Evolutionary conservation across 805 yeast genomes (phyloP).

Genomic region (Blastobotrys muscicola): DNA sequence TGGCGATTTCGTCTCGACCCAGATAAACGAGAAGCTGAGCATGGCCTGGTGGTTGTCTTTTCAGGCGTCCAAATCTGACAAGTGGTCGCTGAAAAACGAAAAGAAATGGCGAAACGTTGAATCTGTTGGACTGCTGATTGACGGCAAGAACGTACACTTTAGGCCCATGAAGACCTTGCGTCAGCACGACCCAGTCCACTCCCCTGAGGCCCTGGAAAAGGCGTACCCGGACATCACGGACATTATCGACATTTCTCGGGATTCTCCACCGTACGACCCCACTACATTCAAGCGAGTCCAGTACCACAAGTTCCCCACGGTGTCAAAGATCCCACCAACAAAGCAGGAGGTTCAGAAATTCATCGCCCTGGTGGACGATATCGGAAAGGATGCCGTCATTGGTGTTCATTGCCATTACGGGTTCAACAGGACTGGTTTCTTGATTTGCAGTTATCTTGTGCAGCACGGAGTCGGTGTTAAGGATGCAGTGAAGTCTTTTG

Average conservation of each 20-base stretch:
- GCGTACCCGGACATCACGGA: slow-evolving; percentile 44
- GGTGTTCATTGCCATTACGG: slow-evolving; percentile 80
- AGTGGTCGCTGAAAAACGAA: slow-evolving; percentile 74
- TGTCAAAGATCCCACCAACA: slow-evolving; percentile 68
- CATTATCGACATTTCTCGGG: slow-evolving; percentile 56
- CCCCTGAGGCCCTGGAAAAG: slow-evolving; percentile 46
- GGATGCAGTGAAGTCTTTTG: slow-evolving; percentile 55
- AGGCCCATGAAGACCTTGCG: slow-evolving; percentile 69
- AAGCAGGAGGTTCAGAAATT: slow-evolving; percentile 48
- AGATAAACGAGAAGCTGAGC: slow-evolving; percentile 45
- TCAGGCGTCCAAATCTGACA: slow-evolving; percentile 43
- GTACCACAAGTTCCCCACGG: slow-evolving; percentile 68
- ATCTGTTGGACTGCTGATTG: slow-evolving; percentile 32
- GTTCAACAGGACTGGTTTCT: slow-evolving; percentile 67
- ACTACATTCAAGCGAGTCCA: slow-evolving; percentile 40
- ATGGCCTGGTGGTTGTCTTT: slow-evolving; percentile 64
- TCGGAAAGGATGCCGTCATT: slow-evolving; percentile 31
- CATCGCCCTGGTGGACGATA: slow-evolving; percentile 41
- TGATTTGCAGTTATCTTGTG: slow-evolving; percentile 59
- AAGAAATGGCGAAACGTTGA: slow-evolving; percentile 55
- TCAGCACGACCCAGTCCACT: slow-evolving; percentile 51
- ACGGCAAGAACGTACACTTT: slow-evolving; percentile 34
- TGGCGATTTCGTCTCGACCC: slow-evolving; percentile 43
- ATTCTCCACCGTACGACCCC: slow-evolving; percentile 63
- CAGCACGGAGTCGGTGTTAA: slow-evolving; percentile 52